These are phyloP conservation scores for Talaromyces ruber DNA, from an alignment of 495 filamentous ascomycete genomes.

Conservation along the genomic window DNA sequence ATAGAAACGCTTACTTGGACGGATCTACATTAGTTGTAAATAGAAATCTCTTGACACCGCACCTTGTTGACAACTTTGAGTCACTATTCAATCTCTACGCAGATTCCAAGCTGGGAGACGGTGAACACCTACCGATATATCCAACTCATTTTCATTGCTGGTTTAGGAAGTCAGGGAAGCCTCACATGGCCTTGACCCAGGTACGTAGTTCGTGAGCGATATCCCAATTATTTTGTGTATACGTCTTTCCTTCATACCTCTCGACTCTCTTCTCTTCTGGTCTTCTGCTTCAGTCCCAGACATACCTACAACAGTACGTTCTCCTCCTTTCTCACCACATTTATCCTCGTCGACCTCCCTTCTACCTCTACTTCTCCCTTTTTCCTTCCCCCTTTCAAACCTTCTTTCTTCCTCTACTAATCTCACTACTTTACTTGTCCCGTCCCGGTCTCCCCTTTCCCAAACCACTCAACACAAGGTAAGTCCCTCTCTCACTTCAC, in stretches of 20 bases:
- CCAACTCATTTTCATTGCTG: background rate
- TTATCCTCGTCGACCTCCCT: too few relatives aligned
- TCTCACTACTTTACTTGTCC: background rate
- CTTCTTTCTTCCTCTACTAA: background rate
- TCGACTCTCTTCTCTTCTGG: background rate
- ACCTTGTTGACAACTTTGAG: background rate
- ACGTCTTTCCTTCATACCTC: background rate
- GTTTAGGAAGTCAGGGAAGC: background rate
- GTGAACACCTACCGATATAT: background rate
- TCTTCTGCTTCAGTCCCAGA: too few relatives aligned
- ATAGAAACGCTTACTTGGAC: background rate
- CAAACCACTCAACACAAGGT: background rate
- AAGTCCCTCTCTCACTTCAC: background rate
- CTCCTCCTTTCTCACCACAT: too few relatives aligned
- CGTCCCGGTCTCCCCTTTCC: background rate
- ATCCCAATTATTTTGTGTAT: background rate
- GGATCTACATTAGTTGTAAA: background rate
- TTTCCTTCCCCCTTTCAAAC: too few relatives aligned
- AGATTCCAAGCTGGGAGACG: too few relatives aligned
- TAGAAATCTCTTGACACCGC: background rate
- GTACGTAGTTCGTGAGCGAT: background rate
- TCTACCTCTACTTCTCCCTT: too few relatives aligned
- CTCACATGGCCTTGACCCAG: background rate
- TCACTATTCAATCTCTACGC: background rate
- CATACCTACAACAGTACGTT: too few relatives aligned